These are phyloP conservation scores for Hyphodiscus sp. DNA, from an alignment of 2,329 filamentous ascomycete genomes.

Conservation along the genomic window DNA sequence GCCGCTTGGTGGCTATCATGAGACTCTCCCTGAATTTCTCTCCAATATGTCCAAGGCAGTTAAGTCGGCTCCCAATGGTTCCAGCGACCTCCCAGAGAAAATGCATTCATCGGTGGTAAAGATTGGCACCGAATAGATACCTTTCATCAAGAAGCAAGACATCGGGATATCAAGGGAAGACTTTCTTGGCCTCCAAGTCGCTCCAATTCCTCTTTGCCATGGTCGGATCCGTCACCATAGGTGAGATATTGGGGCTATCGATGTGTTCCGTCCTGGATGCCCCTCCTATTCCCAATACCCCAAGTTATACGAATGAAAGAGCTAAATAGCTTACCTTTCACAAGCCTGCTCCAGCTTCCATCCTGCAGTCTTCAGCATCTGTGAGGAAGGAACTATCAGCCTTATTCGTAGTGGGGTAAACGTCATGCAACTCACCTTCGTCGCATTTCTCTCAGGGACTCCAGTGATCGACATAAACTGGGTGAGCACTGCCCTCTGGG, in stretches of 20 bases:
- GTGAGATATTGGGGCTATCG: not conserved
- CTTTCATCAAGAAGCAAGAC: too few relatives aligned
- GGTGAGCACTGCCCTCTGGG: slow-evolving; percentile 18
- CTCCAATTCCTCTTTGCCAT: not conserved
- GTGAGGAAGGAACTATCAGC: slow-evolving; percentile 17
- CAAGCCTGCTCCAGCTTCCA: slow-evolving; percentile 34
- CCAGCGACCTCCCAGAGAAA: too few relatives aligned
- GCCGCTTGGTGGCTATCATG: not conserved
- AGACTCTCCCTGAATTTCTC: too few relatives aligned
- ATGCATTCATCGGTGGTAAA: too few relatives aligned
- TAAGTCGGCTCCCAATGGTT: too few relatives aligned
- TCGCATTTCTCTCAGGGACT: slow-evolving; percentile 24
- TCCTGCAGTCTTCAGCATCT: slow-evolving; percentile 31
- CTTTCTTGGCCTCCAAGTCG: too few relatives aligned
- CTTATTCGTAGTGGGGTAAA: slow-evolving; percentile 4
- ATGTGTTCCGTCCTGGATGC: not conserved
- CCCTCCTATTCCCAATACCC: not conserved
- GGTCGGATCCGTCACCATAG: not conserved
- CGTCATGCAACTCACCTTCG: slow-evolving; percentile 22
- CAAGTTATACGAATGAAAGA: slow-evolving; percentile 1
- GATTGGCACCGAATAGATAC: too few relatives aligned
- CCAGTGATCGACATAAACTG: slow-evolving; percentile 30
- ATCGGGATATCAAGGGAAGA: too few relatives aligned
- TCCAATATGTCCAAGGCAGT: too few relatives aligned
- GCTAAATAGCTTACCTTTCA: slow-evolving; percentile 31